Percentiles rank a stretch among this genome's conserved stretches.
phyloP scores from a whole-genome alignment of 1,284 basidiomycete genomes.

The Moesziomyces aphidis region DNA sequence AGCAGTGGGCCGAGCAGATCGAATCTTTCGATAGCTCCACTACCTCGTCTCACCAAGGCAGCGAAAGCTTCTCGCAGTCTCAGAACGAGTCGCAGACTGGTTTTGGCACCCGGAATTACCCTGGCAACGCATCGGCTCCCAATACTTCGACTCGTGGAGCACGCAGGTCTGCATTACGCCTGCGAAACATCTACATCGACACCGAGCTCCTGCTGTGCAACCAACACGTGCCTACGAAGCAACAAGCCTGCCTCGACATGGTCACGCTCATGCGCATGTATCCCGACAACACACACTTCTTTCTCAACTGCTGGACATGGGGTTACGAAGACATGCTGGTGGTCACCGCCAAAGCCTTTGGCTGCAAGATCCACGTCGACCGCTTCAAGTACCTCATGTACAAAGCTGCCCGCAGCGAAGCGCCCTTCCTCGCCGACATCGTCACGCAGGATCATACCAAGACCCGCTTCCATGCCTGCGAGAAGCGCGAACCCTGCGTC shows the following conservation, averaged over 20 bases:
- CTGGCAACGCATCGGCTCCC: not conserved
- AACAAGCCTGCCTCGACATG: conserved; percentile 72
- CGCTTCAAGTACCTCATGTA: conserved; percentile 83
- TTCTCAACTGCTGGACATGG: conserved; percentile 92
- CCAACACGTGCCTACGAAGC: conserved; percentile 35
- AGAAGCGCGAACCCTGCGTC: conserved; percentile 79
- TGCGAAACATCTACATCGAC: conserved; percentile 88
- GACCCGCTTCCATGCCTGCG: conserved; percentile 91
- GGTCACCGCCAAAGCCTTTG: conserved; percentile 46
- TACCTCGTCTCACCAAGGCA: conserved; percentile 4
- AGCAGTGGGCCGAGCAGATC: conserved; percentile 30
- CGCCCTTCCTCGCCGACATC: conserved; percentile 76
- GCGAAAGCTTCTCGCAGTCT: conserved; percentile 12
- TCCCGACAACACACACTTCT: conserved; percentile 79
- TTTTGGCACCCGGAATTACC: not conserved
- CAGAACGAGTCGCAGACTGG: conserved; percentile 7
- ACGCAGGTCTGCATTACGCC: conserved; percentile 50
- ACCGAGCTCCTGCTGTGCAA: conserved; percentile 73
- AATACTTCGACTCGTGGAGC: not conserved
- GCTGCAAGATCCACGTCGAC: conserved; percentile 82
- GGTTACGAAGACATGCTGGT: conserved; percentile 71
- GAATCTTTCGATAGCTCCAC: conserved; percentile 22
- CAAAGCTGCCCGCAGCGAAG: conserved; percentile 70
- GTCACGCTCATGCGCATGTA: conserved; percentile 72
- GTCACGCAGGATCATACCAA: conserved; percentile 74